These are phyloP conservation scores for Trypanosoma lewisi DNA, from an alignment of 208 protist species.

Conservation along the genomic window DNA sequence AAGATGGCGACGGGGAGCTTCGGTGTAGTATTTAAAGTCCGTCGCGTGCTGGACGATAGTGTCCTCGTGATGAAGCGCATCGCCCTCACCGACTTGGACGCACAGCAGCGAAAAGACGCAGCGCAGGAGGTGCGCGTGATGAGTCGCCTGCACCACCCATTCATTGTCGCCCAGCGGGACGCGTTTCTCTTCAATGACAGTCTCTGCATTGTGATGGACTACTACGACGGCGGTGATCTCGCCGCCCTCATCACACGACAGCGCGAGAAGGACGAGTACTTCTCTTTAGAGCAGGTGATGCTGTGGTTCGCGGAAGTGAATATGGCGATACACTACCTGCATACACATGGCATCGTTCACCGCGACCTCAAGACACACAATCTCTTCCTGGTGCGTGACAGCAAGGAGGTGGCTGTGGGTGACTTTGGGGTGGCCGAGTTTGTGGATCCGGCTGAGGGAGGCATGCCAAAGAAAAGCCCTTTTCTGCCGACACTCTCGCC, in stretches of 20 bases:
- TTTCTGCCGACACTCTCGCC: background rate
- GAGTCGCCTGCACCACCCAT: slow-evolving; percentile 78
- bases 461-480: background rate
- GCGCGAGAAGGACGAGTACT: slow-evolving; percentile 65
- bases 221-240: slow-evolving; percentile 90
- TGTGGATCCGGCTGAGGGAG: background rate
- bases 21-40: slow-evolving; percentile 77
- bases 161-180: slow-evolving; percentile 71
- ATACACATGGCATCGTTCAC: slow-evolving; percentile 73
- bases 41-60: slow-evolving; percentile 48
- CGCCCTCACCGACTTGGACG: slow-evolving; percentile 51
- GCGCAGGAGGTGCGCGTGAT: slow-evolving; percentile 79
- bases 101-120: slow-evolving; percentile 56
- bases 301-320: slow-evolving; percentile 83
- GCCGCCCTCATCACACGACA: slow-evolving; percentile 53
- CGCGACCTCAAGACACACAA: slow-evolving; percentile 91
- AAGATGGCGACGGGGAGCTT: slow-evolving; percentile 82
- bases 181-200: slow-evolving; percentile 82
- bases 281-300: slow-evolving; percentile 65
- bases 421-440: slow-evolving; percentile 90
- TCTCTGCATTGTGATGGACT: slow-evolving; percentile 90
- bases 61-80: slow-evolving; percentile 87
- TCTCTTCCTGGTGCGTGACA: slow-evolving; percentile 70
- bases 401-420: slow-evolving; percentile 64
- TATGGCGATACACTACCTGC: slow-evolving; percentile 82